These are phyloP conservation scores for Tetrapisispora taiwanensis DNA, from an alignment of 805 yeast genomes.

Conservation along the genomic window DNA sequence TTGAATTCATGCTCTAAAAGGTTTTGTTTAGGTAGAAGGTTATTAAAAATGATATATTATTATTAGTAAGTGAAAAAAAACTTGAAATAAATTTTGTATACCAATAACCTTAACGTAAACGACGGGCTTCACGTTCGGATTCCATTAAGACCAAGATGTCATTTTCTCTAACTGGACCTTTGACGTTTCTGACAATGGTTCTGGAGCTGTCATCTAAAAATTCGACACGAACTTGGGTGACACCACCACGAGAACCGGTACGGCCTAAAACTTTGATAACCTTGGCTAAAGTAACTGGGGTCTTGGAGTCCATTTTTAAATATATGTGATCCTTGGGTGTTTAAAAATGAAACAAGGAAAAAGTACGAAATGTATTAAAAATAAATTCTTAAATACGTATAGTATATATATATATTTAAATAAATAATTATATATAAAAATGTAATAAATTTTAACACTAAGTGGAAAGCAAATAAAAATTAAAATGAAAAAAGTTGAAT, in stretches of 20 bases:
- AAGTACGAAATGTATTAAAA: background rate
- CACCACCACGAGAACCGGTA: conserved; percentile 99
- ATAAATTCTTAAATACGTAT: background rate
- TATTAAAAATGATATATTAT: background rate
- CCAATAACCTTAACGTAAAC: conserved; percentile 52
- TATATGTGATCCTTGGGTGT: conserved; percentile 3
- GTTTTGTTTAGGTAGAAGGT: conserved; percentile 1
- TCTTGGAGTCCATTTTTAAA: conserved; percentile 34
- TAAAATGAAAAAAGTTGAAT: too few relatives aligned
- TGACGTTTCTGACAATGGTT: conserved; percentile 94
- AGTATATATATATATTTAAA: too few relatives aligned
- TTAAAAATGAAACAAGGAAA: background rate
- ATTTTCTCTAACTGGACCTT: conserved; percentile 96
- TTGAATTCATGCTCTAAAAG: background rate
- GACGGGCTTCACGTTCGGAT: conserved; percentile 99
- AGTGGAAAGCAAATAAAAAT: too few relatives aligned
- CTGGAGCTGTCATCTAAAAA: conserved; percentile 91
- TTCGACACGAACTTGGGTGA: conserved; percentile 96
- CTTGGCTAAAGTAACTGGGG: conserved; percentile 98
- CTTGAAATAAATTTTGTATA: background rate
- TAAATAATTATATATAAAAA: too few relatives aligned
- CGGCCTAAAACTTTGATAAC: conserved; percentile 99
- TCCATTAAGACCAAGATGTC: conserved; percentile 98
- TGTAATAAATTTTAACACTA: too few relatives aligned
- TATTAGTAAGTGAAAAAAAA: background rate